phyloP scores from a whole-genome alignment of 495 filamentous ascomycete genomes.

The Mytilinidion resinicola region DNA sequence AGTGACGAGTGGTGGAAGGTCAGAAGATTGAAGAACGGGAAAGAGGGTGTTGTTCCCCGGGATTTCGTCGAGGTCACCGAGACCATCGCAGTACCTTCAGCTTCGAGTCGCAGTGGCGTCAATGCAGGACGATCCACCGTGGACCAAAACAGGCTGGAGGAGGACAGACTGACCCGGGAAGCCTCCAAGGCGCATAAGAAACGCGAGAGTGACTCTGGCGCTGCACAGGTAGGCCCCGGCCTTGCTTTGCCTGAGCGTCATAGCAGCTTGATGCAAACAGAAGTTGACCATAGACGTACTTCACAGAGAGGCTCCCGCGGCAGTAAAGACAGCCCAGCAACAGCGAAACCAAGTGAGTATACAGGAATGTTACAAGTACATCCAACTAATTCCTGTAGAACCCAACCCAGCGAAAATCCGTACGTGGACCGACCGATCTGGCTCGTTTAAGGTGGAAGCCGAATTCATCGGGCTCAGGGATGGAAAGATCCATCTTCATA shows the following conservation, averaged over 20 bases:
- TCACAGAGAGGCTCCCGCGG: slow-evolving; percentile 68
- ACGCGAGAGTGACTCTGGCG: slow-evolving; percentile 49
- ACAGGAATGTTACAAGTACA: not conserved
- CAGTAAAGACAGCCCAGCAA: slow-evolving; percentile 41
- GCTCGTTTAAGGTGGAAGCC: slow-evolving; percentile 94
- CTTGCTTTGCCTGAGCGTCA: slow-evolving; percentile 61
- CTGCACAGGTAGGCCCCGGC: slow-evolving; percentile 71
- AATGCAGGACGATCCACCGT: slow-evolving; percentile 66
- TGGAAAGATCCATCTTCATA: slow-evolving; percentile 96
- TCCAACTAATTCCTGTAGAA: slow-evolving; percentile 1
- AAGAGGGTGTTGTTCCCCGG: slow-evolving; percentile 96
- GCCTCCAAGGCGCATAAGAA: slow-evolving; percentile 55
- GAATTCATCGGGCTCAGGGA: slow-evolving; percentile 92
- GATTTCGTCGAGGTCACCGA: slow-evolving; percentile 88
- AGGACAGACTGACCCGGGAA: slow-evolving; percentile 71
- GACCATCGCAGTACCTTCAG: slow-evolving; percentile 35
- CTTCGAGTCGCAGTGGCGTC: slow-evolving; percentile 45
- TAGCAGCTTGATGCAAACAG: slow-evolving; percentile 55
- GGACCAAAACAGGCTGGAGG: slow-evolving; percentile 78
- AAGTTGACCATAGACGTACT: slow-evolving; percentile 51
- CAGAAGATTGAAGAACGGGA: slow-evolving; percentile 77
- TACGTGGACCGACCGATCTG: slow-evolving; percentile 89
- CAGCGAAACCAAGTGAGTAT: slow-evolving; percentile 68
- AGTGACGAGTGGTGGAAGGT: slow-evolving; percentile 99
- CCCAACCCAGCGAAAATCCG: slow-evolving; percentile 79